Evolutionary conservation across 768 basidiomycete species (phyloP).

Genomic region (Heimioporus sp.): DNA sequence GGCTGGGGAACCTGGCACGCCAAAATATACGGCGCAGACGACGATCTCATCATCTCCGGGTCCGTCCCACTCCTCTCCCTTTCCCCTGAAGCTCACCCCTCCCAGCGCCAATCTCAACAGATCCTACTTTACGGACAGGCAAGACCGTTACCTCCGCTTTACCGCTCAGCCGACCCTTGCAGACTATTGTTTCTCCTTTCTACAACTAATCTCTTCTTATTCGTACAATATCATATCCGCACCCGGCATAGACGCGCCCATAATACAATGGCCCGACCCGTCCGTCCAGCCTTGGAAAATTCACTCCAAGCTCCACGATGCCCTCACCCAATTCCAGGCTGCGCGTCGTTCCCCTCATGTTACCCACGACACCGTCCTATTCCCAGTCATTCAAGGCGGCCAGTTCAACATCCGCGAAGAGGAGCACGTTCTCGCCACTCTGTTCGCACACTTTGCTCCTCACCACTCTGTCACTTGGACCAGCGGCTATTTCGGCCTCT

Average conservation of each 20-base stretch:
- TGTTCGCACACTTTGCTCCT: constrained; percentile 53
- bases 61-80: constrained; percentile 35
- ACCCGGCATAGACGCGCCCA: constrained; percentile 44
- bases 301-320: constrained; percentile 53
- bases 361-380: constrained; percentile 49
- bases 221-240: constrained; percentile 51
- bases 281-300: constrained; percentile 68
- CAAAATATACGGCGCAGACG: constrained; percentile 92
- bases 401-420: constrained; percentile 87
- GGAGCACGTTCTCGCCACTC: constrained; percentile 54
- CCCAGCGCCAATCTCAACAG: constrained; percentile 86
- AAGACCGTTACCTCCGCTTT: constrained; percentile 91
- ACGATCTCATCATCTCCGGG: constrained; percentile 93
- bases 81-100: constrained; percentile 3
- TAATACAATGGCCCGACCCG: constrained; percentile 65
- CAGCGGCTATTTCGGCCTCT: constrained; percentile 93
- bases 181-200: constrained; percentile 81
- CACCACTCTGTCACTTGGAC: constrained; percentile 63
- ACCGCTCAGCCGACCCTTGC: constrained; percentile 57
- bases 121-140: constrained; percentile 92
- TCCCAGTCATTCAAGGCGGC: constrained; percentile 88
- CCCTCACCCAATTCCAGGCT: constrained; percentile 60
- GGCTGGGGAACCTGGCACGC: constrained; percentile 99
- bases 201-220: constrained; percentile 63
- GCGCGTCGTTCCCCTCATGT: constrained; percentile 23